Evolutionary conservation across 2,329 filamentous ascomycete species (phyloP).

Genomic region (Coniochaeta hoffmannii): DNA sequence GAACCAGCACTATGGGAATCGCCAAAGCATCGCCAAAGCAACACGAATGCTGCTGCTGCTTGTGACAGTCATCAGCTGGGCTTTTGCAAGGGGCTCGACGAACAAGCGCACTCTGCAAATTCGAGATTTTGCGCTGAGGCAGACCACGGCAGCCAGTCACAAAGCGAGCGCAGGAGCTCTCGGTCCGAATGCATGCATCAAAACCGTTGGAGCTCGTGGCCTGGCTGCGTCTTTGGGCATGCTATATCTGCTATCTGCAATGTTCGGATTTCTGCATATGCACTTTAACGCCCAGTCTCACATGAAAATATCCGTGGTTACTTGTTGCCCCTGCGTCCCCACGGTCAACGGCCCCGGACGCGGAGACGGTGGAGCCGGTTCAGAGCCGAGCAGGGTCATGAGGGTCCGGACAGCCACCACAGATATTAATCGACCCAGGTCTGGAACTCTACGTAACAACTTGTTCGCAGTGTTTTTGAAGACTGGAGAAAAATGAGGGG

Average conservation of each 20-base stretch:
- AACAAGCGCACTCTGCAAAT: too few relatives aligned
- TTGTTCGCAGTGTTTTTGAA: background rate
- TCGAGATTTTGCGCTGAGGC: background rate
- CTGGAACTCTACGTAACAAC: background rate
- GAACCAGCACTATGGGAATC: background rate
- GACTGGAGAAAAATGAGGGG: background rate
- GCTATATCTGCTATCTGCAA: background rate
- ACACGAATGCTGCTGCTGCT: background rate
- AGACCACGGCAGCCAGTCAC: background rate
- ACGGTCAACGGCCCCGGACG: background rate
- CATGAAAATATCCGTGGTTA: background rate
- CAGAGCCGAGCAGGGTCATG: slow-evolving; percentile 4
- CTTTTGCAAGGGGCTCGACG: background rate
- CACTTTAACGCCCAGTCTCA: background rate
- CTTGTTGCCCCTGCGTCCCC: background rate
- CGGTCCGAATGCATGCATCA: slow-evolving; percentile 19
- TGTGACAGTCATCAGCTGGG: too few relatives aligned
- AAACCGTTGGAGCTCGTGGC: slow-evolving; percentile 5
- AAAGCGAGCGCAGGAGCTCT: slow-evolving; percentile 7
- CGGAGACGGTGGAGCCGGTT: background rate
- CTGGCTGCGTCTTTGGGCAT: background rate
- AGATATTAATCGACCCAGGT: background rate
- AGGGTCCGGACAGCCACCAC: slow-evolving; percentile 1
- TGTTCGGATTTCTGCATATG: background rate
- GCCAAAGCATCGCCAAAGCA: background rate